Base-by-base conservation (phyloP, 164 flowering plant genomes). In the Saururus chinensis region DNA sequence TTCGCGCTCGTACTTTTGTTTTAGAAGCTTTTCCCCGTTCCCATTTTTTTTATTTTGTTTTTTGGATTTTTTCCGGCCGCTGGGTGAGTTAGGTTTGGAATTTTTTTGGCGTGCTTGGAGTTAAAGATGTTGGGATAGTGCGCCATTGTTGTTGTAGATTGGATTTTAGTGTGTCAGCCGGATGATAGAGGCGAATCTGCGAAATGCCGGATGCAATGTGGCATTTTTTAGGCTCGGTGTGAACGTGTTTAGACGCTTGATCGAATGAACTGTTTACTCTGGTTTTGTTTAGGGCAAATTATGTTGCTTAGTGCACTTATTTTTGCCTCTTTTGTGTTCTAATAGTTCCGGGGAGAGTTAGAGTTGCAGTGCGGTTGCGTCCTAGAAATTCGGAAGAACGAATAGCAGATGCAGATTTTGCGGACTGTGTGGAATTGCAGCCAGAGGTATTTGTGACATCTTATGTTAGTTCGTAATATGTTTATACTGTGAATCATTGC, bases 321-420 rank as follows among this genome's bases (percentile, higher is more conserved):
- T 52, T 40, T 23, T 56, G 22, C 12, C 0, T 45, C 13, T 14
- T 67, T 11, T 60, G 37, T 30, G 37, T 60, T 74, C 45, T 26
- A 70, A 14, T 68, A 91, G 97, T 91, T 74, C 77, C 75, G 41
- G 97, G 95, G 60, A 83, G 97, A 74, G 99, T 95, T 64, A 77
- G 99, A 59, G 99, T 95, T 17, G 97, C 96, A 66, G 95, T 95
- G 22, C 78, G 99, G 72, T 75, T 95, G 70, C 81, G 99, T 42
- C 96, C 97, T 0, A 81, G 82, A 24, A 95, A 84, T 80, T 77
- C 84, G 40, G 97, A 95, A 69, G 99, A 95, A 71, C 64, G 61
- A 65, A 82, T 76, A 35, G 85, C 91, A 14, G 99, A 95, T 81
- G 95, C 97, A 59, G 99, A 95, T 79, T 95, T 95, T 83, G 97